Conservation (phyloP, 208 protist species). For the Trypanosoma brucei region DNA sequence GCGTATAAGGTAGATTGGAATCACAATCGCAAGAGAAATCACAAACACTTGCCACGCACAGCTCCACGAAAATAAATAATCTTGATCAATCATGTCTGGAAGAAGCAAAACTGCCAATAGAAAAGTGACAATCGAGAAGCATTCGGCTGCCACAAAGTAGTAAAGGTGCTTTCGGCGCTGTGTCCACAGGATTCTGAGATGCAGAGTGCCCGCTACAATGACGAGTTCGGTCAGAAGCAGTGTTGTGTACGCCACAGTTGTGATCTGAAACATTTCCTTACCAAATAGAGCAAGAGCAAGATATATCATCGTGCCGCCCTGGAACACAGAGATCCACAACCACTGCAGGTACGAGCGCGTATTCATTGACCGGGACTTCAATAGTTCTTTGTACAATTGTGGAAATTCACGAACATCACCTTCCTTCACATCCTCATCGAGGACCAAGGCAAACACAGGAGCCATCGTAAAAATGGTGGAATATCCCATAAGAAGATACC, state of each 20-base stretch:
- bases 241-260: constrained; percentile 96
- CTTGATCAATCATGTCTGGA: constrained; percentile 88
- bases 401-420: constrained; percentile 93
- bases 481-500: constrained; percentile 96
- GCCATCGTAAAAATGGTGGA: constrained; percentile 97
- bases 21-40: constrained; percentile 70
- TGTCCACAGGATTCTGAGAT: constrained; percentile 81
- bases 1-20: constrained; percentile 48
- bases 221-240: constrained; percentile 97
- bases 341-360: constrained; percentile 80
- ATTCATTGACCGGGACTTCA: constrained; percentile 92
- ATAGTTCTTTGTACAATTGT: constrained; percentile 96
- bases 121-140: constrained; percentile 89
- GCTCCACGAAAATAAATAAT: constrained; percentile 90
- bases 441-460: constrained; percentile 96
- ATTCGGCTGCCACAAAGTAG: constrained; percentile 85
- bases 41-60: constrained; percentile 87
- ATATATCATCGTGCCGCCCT: constrained; percentile 96
- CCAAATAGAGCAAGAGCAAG: constrained; percentile 94
- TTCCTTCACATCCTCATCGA: constrained; percentile 95
- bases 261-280: constrained; percentile 92
- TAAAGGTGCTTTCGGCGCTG: constrained; percentile 66
- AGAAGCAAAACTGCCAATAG: constrained; percentile 89
- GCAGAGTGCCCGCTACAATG: constrained; percentile 92
- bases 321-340: constrained; percentile 82